Percentiles rank a stretch among this genome's conserved stretches.
These are phyloP conservation scores for Eucalyptus erythrocorys DNA, from an alignment of 345 rosid genomes.

Conservation along the genomic window DNA sequence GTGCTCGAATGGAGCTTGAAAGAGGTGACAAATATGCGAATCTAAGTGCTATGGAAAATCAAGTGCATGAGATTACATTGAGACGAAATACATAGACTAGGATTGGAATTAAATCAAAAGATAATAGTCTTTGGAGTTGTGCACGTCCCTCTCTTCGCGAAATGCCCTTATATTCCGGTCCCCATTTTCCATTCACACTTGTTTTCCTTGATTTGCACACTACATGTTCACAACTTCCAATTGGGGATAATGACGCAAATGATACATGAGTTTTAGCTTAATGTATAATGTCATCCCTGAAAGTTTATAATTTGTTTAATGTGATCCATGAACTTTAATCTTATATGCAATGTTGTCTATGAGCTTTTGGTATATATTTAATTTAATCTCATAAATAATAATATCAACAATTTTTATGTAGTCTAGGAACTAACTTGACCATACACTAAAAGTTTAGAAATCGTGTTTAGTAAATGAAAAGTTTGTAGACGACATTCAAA, in stretches of 20 bases:
- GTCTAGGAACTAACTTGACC: fast-evolving
- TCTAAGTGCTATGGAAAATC: neutral
- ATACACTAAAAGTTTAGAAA: fast-evolving
- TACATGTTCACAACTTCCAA: neutral
- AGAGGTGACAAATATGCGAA: neutral
- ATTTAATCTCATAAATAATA: fast-evolving
- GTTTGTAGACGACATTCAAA: fast-evolving
- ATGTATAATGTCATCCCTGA: fast-evolving
- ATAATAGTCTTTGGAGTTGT: fast-evolving
- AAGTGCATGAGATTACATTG: neutral
- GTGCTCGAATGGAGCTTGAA: neutral
- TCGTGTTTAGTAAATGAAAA: neutral
- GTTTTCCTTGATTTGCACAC: neutral
- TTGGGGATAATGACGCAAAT: fast-evolving
- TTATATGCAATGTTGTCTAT: fast-evolving
- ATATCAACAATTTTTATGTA: neutral
- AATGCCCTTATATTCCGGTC: neutral
- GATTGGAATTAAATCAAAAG: neutral
- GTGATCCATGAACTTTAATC: fast-evolving
- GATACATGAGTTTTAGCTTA: fast-evolving
- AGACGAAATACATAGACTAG: fast-evolving
- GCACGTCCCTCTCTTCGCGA: fast-evolving
- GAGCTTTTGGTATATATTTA: fast-evolving
- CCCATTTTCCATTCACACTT: neutral
- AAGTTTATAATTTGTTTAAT: neutral